These are phyloP conservation scores for Aspergillus sparsus DNA, from an alignment of 495 filamentous ascomycete genomes.

Conservation along the genomic window DNA sequence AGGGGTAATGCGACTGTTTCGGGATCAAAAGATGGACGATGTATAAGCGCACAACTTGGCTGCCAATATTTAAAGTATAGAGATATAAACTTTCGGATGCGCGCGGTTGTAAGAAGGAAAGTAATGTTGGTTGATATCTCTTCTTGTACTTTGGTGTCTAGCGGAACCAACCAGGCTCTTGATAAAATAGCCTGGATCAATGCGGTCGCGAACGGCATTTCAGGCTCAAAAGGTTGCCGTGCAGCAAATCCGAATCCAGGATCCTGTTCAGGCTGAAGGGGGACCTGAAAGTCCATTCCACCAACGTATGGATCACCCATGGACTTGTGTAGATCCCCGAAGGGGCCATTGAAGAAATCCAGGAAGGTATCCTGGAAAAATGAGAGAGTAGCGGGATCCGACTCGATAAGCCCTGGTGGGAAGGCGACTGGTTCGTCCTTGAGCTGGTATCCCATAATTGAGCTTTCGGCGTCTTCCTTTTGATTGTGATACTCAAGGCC, in stretches of 20 bases:
- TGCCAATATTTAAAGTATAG: constrained; percentile 53
- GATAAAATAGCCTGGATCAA: constrained; percentile 42
- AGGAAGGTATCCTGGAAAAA: constrained; percentile 45
- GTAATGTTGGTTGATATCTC: constrained; percentile 43
- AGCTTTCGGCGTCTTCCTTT: constrained; percentile 27
- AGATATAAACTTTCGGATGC: constrained; percentile 42
- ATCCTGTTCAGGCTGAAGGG: constrained; percentile 24
- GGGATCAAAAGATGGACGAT: constrained; percentile 42
- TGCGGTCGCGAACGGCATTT: constrained; percentile 39
- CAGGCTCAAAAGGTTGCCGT: constrained; percentile 35
- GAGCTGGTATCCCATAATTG: constrained; percentile 25
- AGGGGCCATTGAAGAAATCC: constrained; percentile 47
- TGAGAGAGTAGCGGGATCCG: constrained; percentile 30
- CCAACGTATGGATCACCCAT: constrained; percentile 26
- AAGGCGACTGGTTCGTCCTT: constrained; percentile 22
- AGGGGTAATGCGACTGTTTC: constrained; percentile 40
- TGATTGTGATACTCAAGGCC: constrained; percentile 38
- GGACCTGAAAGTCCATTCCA: constrained; percentile 23
- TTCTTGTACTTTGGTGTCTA: constrained; percentile 41
- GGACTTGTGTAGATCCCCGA: constrained; percentile 34
- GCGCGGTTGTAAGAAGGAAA: constrained; percentile 43
- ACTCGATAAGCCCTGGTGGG: constrained; percentile 27
- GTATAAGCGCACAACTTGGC: constrained; percentile 45
- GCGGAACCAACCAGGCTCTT: constrained; percentile 39
- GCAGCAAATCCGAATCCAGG: constrained; percentile 21